Base-by-base conservation (phyloP, 805 yeast genomes). In the Cyberlindnera saturnus region DNA sequence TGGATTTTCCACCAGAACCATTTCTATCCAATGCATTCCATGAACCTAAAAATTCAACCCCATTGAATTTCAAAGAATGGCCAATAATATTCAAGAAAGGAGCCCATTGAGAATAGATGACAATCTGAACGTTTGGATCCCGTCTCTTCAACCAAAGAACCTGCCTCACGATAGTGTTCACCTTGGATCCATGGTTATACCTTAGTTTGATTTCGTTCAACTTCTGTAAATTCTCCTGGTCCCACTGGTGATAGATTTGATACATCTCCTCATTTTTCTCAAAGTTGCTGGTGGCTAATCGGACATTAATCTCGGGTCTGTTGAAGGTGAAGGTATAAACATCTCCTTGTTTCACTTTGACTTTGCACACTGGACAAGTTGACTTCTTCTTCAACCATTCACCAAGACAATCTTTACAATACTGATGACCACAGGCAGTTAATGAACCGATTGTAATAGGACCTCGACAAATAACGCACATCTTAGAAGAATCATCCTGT, bases 401-500 rank as follows among this genome's bases (percentile, higher is more conserved):
- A 16, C 66, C 71, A 32, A 93, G 67, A 61, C 99, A 93, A 1
- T 77, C 85, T 44, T 78, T 75, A 60, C 99, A 93, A 58, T 84
- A 93, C 52, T 80, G 81, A 63, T 93, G 99, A 0, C 98, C 98
- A 71, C 99, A 93, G 9, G 79, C 79, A 0, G 96, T 83, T 43
- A 93, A 67, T 0, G 93, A 74, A 0, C 99, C 99, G 33, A 79
- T 69, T 3, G 75, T 68, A 39, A 89, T 86, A 2, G 75, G 59
- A 4, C 80, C 73, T 17, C 84, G 77, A 60, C 99, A 93, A 47
- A 93, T 90, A 29, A 81, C 74, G 62, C 99, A 93, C 16, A 73
- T 62, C 42, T 53, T 51, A 16, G 64, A 63, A n/a, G 44, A 42
- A 7, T 60, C 59, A 7, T 60, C 64, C 4, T 52, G 50, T 5